Percentiles rank a stretch among this genome's conserved stretches.
phyloP scores from a whole-genome alignment of 2,329 filamentous ascomycete genomes.

The Nannizzia gypsea region DNA sequence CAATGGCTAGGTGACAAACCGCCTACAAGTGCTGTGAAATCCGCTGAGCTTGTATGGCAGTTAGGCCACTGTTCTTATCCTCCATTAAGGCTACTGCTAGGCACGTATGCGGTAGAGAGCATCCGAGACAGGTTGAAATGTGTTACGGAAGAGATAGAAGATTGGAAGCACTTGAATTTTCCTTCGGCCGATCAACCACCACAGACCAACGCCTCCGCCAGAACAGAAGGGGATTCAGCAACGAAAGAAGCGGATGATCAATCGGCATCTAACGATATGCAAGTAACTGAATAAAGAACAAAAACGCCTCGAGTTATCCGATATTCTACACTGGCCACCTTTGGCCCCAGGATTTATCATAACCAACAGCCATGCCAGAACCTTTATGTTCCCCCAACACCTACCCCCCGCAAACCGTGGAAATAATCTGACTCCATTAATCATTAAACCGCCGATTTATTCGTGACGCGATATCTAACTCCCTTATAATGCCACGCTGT shows the following conservation, averaged over 20 bases:
- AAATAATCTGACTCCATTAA: background rate
- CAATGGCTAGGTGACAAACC: slow-evolving; percentile 91
- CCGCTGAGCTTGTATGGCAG: slow-evolving; percentile 88
- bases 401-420: background rate
- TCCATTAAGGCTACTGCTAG: slow-evolving; percentile 71
- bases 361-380: background rate
- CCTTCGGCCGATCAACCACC: slow-evolving; percentile 28
- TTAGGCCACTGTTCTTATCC: slow-evolving; percentile 91
- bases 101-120: slow-evolving; percentile 90
- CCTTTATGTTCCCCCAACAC: background rate
- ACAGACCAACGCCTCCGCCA: background rate
- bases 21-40: slow-evolving; percentile 84
- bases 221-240: background rate
- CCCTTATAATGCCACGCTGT: background rate
- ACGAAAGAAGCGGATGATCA: background rate
- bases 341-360: background rate
- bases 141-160: slow-evolving; percentile 88
- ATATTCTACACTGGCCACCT: background rate
- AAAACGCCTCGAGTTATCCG: background rate
- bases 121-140: slow-evolving; percentile 79
- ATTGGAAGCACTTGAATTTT: slow-evolving; percentile 81
- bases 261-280: background rate
- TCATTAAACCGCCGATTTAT: background rate
- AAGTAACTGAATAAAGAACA: background rate
- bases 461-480: background rate